Percentiles rank a stretch among this genome's conserved stretches.
Conservation (phyloP, 169 alveolate genomes). For the Besnoitia besnoiti region DNA sequence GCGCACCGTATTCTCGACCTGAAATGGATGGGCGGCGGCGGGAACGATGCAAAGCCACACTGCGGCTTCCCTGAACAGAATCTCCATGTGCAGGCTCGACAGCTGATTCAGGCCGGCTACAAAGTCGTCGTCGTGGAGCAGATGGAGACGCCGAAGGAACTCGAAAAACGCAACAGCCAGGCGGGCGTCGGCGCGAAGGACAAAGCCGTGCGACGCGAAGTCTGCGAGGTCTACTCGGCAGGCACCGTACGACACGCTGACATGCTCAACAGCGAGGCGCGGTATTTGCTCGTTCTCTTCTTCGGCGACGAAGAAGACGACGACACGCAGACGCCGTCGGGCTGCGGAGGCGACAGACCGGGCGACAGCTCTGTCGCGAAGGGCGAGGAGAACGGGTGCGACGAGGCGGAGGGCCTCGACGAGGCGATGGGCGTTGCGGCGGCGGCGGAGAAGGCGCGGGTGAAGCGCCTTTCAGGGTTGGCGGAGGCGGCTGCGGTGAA, state of each 20-base stretch:
- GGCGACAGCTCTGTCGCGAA: background rate
- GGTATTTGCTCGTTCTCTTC: constrained; percentile 21
- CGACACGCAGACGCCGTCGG: background rate
- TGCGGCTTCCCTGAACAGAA: constrained; percentile 99
- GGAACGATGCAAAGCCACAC: constrained; percentile 85
- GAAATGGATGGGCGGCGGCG: constrained; percentile 96
- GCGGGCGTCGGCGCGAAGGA: constrained; percentile 89
- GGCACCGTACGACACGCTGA: constrained; percentile 68
- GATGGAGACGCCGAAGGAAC: constrained; percentile 96
- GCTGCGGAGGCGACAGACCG: background rate
- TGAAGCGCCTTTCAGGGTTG: background rate
- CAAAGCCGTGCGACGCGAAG: constrained; percentile 69
- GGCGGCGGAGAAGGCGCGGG: background rate
- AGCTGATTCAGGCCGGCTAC: constrained; percentile 92
- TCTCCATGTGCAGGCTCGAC: constrained; percentile 90
- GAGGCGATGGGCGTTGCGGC: background rate
- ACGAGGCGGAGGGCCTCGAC: background rate
- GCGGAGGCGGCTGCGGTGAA: background rate
- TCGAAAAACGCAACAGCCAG: constrained; percentile 82
- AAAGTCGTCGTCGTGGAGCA: constrained; percentile 99
- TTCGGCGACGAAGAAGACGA: constrained; percentile 31
- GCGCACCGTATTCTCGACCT: constrained; percentile 93
- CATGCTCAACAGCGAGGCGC: constrained; percentile 45
- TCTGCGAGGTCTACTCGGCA: constrained; percentile 66
- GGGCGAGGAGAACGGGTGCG: background rate